phyloP scores from a whole-genome alignment of 257 asterid genomes.

The Solanum bulbocastanum region DNA sequence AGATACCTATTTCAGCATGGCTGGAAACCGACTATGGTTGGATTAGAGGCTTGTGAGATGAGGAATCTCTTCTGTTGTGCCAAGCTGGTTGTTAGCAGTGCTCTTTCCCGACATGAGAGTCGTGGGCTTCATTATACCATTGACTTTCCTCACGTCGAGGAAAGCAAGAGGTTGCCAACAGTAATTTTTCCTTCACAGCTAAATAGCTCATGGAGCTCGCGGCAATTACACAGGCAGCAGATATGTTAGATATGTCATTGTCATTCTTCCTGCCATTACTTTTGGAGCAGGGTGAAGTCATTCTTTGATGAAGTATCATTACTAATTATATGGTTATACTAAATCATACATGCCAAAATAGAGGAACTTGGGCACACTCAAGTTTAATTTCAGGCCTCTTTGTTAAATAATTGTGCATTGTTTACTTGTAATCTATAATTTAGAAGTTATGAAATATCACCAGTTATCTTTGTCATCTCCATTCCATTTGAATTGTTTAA shows the following conservation, averaged over 20 bases:
- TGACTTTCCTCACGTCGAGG: constrained; percentile 73
- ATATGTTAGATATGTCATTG: constrained; percentile 8
- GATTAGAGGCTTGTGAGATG: constrained; percentile 88
- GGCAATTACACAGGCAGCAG: constrained; percentile 60
- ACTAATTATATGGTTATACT: not conserved
- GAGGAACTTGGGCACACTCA: not conserved
- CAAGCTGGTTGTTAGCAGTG: constrained; percentile 79
- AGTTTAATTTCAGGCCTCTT: not conserved
- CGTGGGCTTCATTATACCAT: constrained; percentile 82
- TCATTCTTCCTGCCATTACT: not conserved
- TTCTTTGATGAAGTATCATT: not conserved
- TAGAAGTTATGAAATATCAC: not conserved
- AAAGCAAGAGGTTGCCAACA: constrained; percentile 86
- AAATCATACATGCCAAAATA: not conserved
- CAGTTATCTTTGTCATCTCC: not conserved
- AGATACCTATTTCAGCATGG: constrained; percentile 72
- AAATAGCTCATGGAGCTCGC: constrained; percentile 73
- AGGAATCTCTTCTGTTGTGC: constrained; percentile 93
- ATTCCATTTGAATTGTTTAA: not conserved
- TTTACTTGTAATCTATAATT: not conserved
- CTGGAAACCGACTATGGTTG: constrained; percentile 94
- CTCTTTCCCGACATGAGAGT: constrained; percentile 86
- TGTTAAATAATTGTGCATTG: not conserved
- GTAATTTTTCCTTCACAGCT: constrained; percentile 60
- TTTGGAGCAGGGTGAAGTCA: not conserved